Percentiles rank a stretch among this genome's conserved stretches.
Evolutionary conservation across 768 basidiomycete species (phyloP).

Genomic region (Leccinum broughii): DNA sequence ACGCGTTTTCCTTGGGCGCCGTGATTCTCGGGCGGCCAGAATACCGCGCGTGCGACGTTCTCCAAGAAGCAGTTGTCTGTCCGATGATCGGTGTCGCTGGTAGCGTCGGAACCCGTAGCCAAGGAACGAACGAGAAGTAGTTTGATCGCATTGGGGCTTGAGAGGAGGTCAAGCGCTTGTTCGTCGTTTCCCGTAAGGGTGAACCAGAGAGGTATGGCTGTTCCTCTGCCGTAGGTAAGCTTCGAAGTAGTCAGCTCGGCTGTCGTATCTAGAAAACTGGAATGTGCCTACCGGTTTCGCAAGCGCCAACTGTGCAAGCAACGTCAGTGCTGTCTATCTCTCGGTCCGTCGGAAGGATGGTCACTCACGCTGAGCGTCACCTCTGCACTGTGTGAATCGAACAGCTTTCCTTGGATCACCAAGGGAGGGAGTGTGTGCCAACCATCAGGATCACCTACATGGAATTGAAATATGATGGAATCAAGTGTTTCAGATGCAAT

Average conservation of each 20-base stretch:
- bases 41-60: constrained; percentile 43
- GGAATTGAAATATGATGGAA: background rate
- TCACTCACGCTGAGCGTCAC: constrained; percentile 36
- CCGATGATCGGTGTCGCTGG: constrained; percentile 37
- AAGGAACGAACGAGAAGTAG: constrained; percentile 49
- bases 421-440: constrained; percentile 38
- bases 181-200: constrained; percentile 45
- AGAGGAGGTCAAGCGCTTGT: constrained; percentile 52
- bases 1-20: constrained; percentile 34
- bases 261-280: background rate
- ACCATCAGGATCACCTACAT: constrained; percentile 39
- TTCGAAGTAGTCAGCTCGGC: constrained; percentile 18
- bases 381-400: constrained; percentile 31
- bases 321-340: background rate
- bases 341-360: background rate
- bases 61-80: constrained; percentile 50
- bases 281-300: constrained; percentile 44
- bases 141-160: constrained; percentile 39
- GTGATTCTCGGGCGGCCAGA: constrained; percentile 41
- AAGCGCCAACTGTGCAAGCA: constrained; percentile 42
- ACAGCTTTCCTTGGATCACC: constrained; percentile 36
- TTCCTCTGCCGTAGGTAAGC: constrained; percentile 53
- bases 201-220: constrained; percentile 51
- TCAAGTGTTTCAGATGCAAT: background rate
- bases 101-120: constrained; percentile 49